A percentile compares a stretch with the other conserved stretches of the same genome.
Conservation (phyloP, 2,329 filamentous ascomycete species). For the Claviceps arundinis region DNA sequence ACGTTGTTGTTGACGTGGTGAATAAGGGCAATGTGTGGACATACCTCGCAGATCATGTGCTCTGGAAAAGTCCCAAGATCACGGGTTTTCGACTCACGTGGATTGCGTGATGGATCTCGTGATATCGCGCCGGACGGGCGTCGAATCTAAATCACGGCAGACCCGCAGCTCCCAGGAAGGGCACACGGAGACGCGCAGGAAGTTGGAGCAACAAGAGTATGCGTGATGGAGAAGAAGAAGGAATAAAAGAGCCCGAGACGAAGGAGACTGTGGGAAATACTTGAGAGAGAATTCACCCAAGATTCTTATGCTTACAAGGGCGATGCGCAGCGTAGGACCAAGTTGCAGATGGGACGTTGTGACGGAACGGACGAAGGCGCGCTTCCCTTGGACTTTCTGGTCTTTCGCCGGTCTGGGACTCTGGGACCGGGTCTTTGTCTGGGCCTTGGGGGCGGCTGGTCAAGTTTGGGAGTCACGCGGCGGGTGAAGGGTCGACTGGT, state of each 20-base stretch:
- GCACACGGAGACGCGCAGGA: constrained; percentile 1
- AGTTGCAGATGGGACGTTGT: constrained; percentile 2
- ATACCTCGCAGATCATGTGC: constrained; percentile 35
- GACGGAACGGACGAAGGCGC: constrained; percentile 1
- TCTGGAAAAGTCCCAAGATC: constrained; percentile 23
- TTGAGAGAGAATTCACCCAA: constrained; percentile 1
- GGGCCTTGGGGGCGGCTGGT: constrained; percentile 2
- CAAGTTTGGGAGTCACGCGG: constrained; percentile 9
- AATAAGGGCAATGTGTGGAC: constrained; percentile 15
- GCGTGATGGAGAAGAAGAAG: constrained; percentile 5
- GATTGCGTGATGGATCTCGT: constrained; percentile 34
- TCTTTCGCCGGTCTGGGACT: background rate
- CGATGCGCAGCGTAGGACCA: constrained; percentile 3
- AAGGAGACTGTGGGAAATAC: background rate
- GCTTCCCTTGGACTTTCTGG: background rate
- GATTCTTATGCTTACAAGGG: constrained; percentile 17
- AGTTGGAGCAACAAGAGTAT: background rate
- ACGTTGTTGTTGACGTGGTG: constrained; percentile 9
- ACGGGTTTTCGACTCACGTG: constrained; percentile 33
- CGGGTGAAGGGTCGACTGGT: constrained; percentile 4
- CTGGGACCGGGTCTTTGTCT: background rate
- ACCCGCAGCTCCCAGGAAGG: constrained; percentile 7
- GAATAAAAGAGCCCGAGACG: constrained; percentile 1
- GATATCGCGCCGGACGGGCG: constrained; percentile 26
- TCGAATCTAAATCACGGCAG: constrained; percentile 18